A percentile compares a stretch with the other conserved stretches of the same genome.
Evolutionary conservation across 1,284 basidiomycete species (phyloP).

Genomic region (Fomes fomentarius): DNA sequence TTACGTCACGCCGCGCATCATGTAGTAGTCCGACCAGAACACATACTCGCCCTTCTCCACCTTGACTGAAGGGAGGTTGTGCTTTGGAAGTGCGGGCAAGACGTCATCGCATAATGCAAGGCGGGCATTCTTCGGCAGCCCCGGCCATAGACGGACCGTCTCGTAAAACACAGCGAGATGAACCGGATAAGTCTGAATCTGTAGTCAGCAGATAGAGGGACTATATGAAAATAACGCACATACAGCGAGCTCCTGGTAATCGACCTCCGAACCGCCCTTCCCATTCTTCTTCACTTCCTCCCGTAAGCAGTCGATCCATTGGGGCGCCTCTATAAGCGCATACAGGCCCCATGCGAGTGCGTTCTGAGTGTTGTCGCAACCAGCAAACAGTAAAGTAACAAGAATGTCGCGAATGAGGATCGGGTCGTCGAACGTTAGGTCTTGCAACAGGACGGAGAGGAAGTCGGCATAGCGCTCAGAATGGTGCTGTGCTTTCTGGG

Average conservation of each 20-base stretch:
- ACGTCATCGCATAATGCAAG: conserved; percentile 27
- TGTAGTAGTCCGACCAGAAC: conserved; percentile 31
- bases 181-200: conserved; percentile 23
- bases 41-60: conserved; percentile 29
- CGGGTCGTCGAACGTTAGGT: conserved; percentile 11
- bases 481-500: background rate
- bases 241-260: conserved; percentile 11
- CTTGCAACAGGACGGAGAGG: conserved; percentile 18
- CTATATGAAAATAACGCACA: background rate
- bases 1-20: conserved; percentile 28
- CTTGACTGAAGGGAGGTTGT: conserved; percentile 17
- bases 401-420: conserved; percentile 26
- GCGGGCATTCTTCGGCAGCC: conserved; percentile 31
- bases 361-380: conserved; percentile 30
- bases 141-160: conserved; percentile 32
- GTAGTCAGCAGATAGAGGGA: background rate
- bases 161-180: conserved; percentile 32
- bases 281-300: conserved; percentile 15
- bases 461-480: conserved; percentile 13
- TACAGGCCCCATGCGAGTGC: conserved; percentile 28
- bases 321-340: conserved; percentile 19
- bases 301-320: conserved; percentile 27
- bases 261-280: background rate
- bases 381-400: conserved; percentile 31
- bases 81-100: conserved; percentile 26